Evolutionary conservation across 2,329 filamentous ascomycete species (phyloP).

Genomic region (Aspergillus ruber): DNA sequence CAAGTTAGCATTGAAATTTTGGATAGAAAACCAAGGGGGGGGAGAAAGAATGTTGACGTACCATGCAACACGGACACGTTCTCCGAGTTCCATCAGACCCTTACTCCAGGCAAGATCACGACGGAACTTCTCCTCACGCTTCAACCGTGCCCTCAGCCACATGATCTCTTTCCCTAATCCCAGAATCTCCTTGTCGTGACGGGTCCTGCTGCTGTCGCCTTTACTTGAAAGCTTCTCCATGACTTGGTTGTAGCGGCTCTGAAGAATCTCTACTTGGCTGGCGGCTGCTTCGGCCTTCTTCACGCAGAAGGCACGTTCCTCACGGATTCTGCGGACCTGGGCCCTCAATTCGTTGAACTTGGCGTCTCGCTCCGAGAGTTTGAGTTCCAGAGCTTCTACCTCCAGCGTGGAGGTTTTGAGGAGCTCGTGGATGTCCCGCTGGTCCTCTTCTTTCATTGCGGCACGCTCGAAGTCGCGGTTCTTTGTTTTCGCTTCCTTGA

Average conservation of each 20-base stretch:
- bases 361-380: constrained; percentile 63
- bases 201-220: constrained; percentile 36
- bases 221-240: constrained; percentile 41
- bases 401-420: constrained; percentile 44
- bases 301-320: constrained; percentile 38
- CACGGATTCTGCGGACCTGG: constrained; percentile 59
- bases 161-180: constrained; percentile 85
- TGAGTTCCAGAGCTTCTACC: constrained; percentile 63
- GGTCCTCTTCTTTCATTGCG: constrained; percentile 37
- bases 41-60: constrained; percentile 47
- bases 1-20: constrained; percentile 11
- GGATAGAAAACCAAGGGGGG: constrained; percentile 2
- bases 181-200: constrained; percentile 60
- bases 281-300: constrained; percentile 35
- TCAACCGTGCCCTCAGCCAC: constrained; percentile 76
- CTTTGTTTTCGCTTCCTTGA: constrained; percentile 50
- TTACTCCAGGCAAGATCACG: constrained; percentile 81
- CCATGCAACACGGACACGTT: constrained; percentile 61
- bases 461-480: constrained; percentile 48
- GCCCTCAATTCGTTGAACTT: constrained; percentile 50
- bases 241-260: constrained; percentile 59
- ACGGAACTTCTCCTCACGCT: constrained; percentile 73
- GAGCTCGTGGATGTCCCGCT: constrained; percentile 40
- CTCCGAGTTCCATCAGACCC: constrained; percentile 75
- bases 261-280: constrained; percentile 41